Percentiles rank a stretch among this genome's conserved stretches.
These are phyloP conservation scores for Oryza punctata DNA, from an alignment of 176 grass and related monocot genomes.

Conservation along the genomic window DNA sequence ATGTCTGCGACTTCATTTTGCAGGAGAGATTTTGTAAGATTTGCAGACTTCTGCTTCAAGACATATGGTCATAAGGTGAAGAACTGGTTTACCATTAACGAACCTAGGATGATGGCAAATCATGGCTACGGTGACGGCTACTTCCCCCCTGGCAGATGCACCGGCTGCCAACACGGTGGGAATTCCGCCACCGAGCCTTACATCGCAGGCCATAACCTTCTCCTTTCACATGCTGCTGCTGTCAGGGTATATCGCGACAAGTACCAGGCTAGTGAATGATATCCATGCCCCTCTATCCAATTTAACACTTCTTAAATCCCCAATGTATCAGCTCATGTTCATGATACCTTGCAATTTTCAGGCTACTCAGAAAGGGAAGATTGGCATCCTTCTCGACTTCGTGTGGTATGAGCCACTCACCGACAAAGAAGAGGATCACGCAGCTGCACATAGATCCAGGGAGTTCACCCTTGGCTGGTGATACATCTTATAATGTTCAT, in stretches of 20 bases:
- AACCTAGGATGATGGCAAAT: slow-evolving; percentile 75
- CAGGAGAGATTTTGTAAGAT: slow-evolving; percentile 61
- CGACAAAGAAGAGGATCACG: slow-evolving; percentile 50
- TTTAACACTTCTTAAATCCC: not conserved
- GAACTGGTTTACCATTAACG: slow-evolving; percentile 90
- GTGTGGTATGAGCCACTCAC: slow-evolving; percentile 83
- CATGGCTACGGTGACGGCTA: slow-evolving; percentile 75
- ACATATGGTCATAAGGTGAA: slow-evolving; percentile 76
- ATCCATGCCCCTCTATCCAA: not conserved
- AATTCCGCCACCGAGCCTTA: slow-evolving; percentile 88
- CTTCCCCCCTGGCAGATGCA: slow-evolving; percentile 77
- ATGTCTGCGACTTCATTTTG: not conserved
- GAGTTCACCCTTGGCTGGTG: slow-evolving; percentile 93
- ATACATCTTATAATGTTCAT: not conserved
- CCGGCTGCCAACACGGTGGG: slow-evolving; percentile 57
- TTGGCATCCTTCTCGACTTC: slow-evolving; percentile 91
- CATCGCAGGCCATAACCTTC: slow-evolving; percentile 71
- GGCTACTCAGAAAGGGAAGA: slow-evolving; percentile 61
- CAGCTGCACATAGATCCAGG: slow-evolving; percentile 72
- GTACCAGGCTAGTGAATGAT: slow-evolving; percentile 50
- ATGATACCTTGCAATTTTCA: slow-evolving; percentile 7
- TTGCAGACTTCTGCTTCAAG: slow-evolving; percentile 76
- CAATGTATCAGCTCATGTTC: not conserved
- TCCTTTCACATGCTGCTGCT: slow-evolving; percentile 72
- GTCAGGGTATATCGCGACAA: slow-evolving; percentile 75